phyloP scores from a whole-genome alignment of 2,329 filamentous ascomycete species.

The Venturia nashicola region DNA sequence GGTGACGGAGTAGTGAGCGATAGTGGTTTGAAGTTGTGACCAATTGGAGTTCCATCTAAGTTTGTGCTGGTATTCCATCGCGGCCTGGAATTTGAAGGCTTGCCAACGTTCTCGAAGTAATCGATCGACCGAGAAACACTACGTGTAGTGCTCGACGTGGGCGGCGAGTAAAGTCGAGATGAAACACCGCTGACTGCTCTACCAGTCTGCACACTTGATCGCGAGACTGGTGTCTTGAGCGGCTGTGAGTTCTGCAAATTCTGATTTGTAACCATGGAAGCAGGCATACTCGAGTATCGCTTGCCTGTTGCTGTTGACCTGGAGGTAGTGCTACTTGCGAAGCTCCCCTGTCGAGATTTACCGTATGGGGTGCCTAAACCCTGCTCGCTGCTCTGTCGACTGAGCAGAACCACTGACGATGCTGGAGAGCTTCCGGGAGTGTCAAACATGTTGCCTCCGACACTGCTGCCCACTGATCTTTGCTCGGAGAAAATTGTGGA shows the following conservation, averaged over 20 bases:
- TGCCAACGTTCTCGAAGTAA: not conserved
- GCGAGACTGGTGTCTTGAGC: slow-evolving; percentile 17
- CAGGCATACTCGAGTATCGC: slow-evolving; percentile 36
- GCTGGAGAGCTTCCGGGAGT: slow-evolving; percentile 52
- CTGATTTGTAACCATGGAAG: slow-evolving; percentile 10
- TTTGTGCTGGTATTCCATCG: slow-evolving; percentile 28
- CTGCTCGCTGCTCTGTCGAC: slow-evolving; percentile 37
- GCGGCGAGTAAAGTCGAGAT: slow-evolving; percentile 9
- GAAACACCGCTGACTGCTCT: slow-evolving; percentile 3
- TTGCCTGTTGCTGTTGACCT: slow-evolving; percentile 27
- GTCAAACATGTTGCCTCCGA: slow-evolving; percentile 52
- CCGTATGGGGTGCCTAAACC: slow-evolving; percentile 33
- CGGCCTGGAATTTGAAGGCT: slow-evolving; percentile 15
- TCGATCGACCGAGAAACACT: slow-evolving; percentile 1
- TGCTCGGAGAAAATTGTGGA: slow-evolving; percentile 85
- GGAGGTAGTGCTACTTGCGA: slow-evolving; percentile 28
- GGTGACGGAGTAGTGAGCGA: slow-evolving; percentile 23
- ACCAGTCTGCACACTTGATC: slow-evolving; percentile 14
- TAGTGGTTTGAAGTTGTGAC: slow-evolving; percentile 26
- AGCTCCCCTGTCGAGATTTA: slow-evolving; percentile 35
- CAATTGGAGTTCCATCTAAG: slow-evolving; percentile 24
- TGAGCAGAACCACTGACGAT: slow-evolving; percentile 48
- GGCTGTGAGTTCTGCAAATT: slow-evolving; percentile 12
- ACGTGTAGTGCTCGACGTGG: slow-evolving; percentile 4
- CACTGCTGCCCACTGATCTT: slow-evolving; percentile 56